Base-by-base conservation (phyloP, 2,329 filamentous ascomycete species). In the Botrytis fabae region DNA sequence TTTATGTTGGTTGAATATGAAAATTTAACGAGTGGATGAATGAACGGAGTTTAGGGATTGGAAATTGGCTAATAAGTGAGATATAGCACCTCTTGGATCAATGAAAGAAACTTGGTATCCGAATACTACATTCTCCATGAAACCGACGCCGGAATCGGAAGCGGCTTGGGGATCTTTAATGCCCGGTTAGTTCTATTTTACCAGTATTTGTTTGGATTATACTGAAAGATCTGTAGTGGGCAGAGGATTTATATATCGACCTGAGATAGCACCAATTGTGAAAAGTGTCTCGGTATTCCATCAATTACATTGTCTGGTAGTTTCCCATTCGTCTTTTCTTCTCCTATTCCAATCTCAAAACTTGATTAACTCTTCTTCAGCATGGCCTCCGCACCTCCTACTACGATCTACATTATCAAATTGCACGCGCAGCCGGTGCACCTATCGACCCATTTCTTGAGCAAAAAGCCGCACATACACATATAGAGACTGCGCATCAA, bases 221-320 rank as follows among this genome's bases (percentile, higher is more conserved):
- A 32, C 46, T 54, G 20, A 57, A 18, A 38, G 28, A 35, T 20
- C 42, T 40, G 3, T 12, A 72, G 70, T 60, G 14, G 63, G 70
- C 5, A 59, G 62, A 20, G 70, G 70, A 14, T 72, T 72, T 22
- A 48, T 72, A 16, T 60, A 72, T 38, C 63, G 64, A 57, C 70
- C 70, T 1, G 38, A 61, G 14, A 69, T 72, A 44, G 44, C 70
- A 20, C 63, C 70, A 1, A 59, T 48, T 20, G 48, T 72, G 8
- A 59, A 57, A 32, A 63, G 63, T 20, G 48, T 72, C 14, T 66
- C 74, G 0, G 74, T 74, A 54, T 76, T 76, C 46, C 75, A 76
- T 42, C 74, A 76, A 65, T 32, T 76, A 2, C 75, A 76, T 62
- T 76, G 75, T 28, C 69, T 76, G 2, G 74, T 76, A 46, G 38